Conservation (phyloP, 2,329 filamentous ascomycete species). For the Talaromyces sp. region DNA sequence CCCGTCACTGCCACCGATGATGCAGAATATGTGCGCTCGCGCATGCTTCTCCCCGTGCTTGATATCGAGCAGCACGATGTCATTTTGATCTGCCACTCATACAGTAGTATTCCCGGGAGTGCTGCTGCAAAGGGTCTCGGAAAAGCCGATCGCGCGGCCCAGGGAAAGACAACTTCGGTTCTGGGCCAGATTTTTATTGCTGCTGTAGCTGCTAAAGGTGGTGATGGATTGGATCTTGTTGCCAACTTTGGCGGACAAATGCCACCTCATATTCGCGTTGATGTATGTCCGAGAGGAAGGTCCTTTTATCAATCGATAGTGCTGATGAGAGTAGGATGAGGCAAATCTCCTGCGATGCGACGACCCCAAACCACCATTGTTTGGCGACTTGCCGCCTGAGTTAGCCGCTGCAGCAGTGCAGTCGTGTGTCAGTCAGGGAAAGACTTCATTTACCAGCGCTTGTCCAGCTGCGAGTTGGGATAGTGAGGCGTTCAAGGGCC, state of each 20-base stretch:
- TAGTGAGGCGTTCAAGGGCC: constrained; percentile 5
- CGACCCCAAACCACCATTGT: constrained; percentile 12
- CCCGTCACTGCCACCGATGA: constrained; percentile 1
- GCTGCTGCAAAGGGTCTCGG: not conserved
- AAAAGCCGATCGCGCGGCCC: constrained; percentile 6
- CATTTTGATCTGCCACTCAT: constrained; percentile 8
- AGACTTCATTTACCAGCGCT: constrained; percentile 4
- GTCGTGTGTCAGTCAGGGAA: constrained; percentile 9
- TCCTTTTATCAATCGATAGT: not conserved
- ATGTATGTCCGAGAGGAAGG: constrained; percentile 6
- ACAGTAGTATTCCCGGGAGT: constrained; percentile 3
- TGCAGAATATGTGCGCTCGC: constrained; percentile 6
- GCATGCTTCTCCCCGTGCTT: constrained; percentile 3
- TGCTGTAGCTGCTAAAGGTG: constrained; percentile 11
- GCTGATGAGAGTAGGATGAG: constrained; percentile 1
- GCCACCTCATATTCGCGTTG: constrained; percentile 10
- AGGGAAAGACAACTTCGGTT: constrained; percentile 14
- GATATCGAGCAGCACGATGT: constrained; percentile 3
- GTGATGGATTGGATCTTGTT: constrained; percentile 5
- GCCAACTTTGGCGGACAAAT: constrained; percentile 12
- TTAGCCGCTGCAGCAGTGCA: constrained; percentile 9
- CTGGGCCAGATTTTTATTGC: constrained; percentile 17
- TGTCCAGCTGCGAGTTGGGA: constrained; percentile 7
- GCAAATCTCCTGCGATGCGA: constrained; percentile 12
- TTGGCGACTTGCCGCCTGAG: constrained; percentile 7